Percentiles rank a stretch among this genome's conserved stretches.
These are phyloP conservation scores for Aureobasidium sp. DNA, from an alignment of 2,329 filamentous ascomycete species.

Conservation along the genomic window DNA sequence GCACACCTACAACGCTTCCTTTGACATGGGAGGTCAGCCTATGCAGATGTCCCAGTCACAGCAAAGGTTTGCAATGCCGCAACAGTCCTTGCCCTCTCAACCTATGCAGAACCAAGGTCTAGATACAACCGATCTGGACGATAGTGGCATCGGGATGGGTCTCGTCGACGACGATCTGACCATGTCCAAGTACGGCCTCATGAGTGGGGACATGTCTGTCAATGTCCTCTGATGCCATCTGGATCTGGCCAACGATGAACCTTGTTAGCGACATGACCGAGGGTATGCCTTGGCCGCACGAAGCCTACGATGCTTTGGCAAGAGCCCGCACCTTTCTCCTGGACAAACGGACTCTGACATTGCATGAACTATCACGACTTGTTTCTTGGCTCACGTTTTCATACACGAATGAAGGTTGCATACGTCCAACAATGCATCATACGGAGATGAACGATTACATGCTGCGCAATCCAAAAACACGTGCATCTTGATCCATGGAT, in stretches of 20 bases:
- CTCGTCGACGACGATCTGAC: conserved; percentile 27
- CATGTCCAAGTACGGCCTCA: conserved; percentile 14
- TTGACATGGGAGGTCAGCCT: conserved; percentile 8
- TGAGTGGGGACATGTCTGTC: background rate
- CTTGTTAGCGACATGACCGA: background rate
- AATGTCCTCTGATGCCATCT: background rate
- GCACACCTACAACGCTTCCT: conserved; percentile 9
- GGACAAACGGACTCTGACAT: background rate
- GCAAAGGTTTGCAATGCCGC: background rate
- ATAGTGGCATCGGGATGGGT: conserved; percentile 30
- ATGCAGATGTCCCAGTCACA: conserved; percentile 12
- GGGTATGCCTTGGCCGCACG: background rate
- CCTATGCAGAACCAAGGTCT: conserved; percentile 8
- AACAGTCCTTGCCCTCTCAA: conserved; percentile 15
- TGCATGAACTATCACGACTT: conserved; percentile 8
- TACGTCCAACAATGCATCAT: background rate
- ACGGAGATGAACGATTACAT: background rate
- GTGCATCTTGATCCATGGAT: conserved; percentile 9
- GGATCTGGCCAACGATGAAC: background rate
- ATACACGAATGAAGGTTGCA: conserved; percentile 2
- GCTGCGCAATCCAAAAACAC: background rate
- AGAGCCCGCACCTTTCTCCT: background rate
- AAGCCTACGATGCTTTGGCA: background rate
- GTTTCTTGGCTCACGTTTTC: conserved; percentile 8
- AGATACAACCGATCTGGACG: conserved; percentile 27